Base-by-base conservation (phyloP, 1,139 yeast species). In the Dujonia santamariae region DNA sequence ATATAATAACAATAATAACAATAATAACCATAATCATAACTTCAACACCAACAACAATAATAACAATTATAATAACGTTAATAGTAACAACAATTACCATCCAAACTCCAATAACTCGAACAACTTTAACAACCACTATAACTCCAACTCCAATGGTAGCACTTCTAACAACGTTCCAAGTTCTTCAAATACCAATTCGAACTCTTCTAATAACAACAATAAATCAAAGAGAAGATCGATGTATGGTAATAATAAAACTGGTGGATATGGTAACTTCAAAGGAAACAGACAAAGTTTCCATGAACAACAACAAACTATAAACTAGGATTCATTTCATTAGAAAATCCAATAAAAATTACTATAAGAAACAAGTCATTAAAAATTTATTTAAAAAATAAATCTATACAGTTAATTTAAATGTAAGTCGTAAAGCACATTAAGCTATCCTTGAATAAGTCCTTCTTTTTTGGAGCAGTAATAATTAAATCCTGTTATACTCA, bases 191-290 rank as follows among this genome's bases (percentile, higher is more conserved):
- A n/a, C n/a, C n/a, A n/a, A n/a, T n/a, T n/a, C n/a, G n/a, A n/a
- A n/a, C n/a, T n/a, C n/a, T n/a, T n/a, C n/a, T n/a, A n/a, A n/a
- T n/a, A n/a, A n/a, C 26, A 46, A 44, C 32, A 53, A 48, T 32
- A 46, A 42, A 37, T 42, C 44, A 26, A 51, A 52, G 37, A 50
- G 55, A 39, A 52, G 50, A 36, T 50, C 54, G 4, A 40, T 47
- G 39, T 45, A 51, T 28, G 50, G 48, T 5, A 39, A 38, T 16
- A 36, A 37, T 19, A 29, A 26, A 28, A 28, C 36, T 20, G 27
- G 24, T 12, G 21, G 19, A 14, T 17, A 8, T 30, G 27, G 26
- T 21, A 36, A 32, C 28, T 23, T n/a, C 26, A 38, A 29, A 19
- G 28, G 26, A n/a, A 31, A 41, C 30, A 35, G 35, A 21, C 37